Evolutionary conservation across 2,329 filamentous ascomycete genomes (phyloP), one percentile per base, ranked within the genome.

Genomic region (Nigrospora osmanthi): DNA sequence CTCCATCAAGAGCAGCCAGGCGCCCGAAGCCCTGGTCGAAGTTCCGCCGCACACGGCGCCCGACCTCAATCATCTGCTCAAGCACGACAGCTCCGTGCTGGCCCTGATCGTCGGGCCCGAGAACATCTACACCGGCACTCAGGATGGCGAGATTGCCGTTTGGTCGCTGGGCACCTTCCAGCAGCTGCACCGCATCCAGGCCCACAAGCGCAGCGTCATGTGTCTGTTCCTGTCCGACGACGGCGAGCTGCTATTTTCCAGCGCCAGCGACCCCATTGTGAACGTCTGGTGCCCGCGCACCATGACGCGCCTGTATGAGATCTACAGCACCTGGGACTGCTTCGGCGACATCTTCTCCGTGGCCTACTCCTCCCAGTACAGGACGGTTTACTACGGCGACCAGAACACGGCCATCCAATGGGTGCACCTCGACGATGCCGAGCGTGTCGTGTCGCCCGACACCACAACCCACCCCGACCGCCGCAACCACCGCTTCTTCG

Each of bases 381-480:
- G 91, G 53, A 95, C 86, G 0, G 76, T 95, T 4, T 97, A 95
- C 62, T 78, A 95, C 37, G 93, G 93, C 46, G 88, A 89, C 1
- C 93, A 97, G 61, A 96, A 97, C 59, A 93, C 89, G 9, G 89
- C 85, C 35, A 93, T 96, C 43, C 90, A 95, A 73, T 98, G 93
- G 93, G 86, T 89, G 55, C 77, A 83, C 52, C 69, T 95, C 45
- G 79, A 79, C 54, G 78, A 87, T 50, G 76, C 80, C 19, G 71
- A 74, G 30, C 67, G 74, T 17, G 70, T 75, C 53, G 85, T 77
- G 15, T 68, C 72, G 4, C 80, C 78, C 42, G 80, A 80, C 47
- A 81, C 80, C 10, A 73, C 78, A 11, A 79, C 79, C 36, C 89
- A 91, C 53, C 87, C 87, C 1, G 84, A 85, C 32, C 78, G 83